Conservation (phyloP, 345 rosid genomes). For the Cardiospermum halicacabum region DNA sequence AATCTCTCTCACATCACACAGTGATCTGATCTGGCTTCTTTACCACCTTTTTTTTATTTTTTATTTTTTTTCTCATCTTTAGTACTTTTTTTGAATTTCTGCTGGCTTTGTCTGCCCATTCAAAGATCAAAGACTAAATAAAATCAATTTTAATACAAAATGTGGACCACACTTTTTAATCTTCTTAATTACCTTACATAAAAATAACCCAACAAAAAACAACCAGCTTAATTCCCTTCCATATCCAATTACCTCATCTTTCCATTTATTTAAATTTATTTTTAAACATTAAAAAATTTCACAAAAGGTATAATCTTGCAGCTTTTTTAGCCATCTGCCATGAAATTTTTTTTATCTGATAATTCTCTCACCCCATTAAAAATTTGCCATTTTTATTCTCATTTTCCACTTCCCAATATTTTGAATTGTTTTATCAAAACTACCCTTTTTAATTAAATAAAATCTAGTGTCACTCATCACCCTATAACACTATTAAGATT, state of each 20-base stretch:
- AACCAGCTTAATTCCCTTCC: not conserved
- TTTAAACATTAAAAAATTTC: not conserved
- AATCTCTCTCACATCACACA: constrained; percentile 28
- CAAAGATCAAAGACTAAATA: constrained; percentile 20
- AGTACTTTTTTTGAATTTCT: constrained; percentile 46
- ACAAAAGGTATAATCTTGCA: constrained; percentile 23
- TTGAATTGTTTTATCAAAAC: constrained; percentile 23
- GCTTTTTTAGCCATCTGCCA: constrained; percentile 44
- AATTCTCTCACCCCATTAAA: constrained; percentile 31
- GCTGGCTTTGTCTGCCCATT: constrained; percentile 45
- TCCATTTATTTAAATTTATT: too few relatives aligned
- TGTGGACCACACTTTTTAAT: constrained; percentile 19
- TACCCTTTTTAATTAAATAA: constrained; percentile 18
- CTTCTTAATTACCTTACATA: constrained; percentile 4
- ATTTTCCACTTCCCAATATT: constrained; percentile 29
- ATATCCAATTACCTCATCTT: too few relatives aligned
- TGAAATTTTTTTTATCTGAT: constrained; percentile 19
- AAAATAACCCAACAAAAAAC: constrained; percentile 10
- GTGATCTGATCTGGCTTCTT: constrained; percentile 16
- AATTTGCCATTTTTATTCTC: constrained; percentile 18
- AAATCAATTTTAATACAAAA: constrained; percentile 31
- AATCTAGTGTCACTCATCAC: constrained; percentile 20
- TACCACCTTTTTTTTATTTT: constrained; percentile 24
- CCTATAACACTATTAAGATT: constrained; percentile 10
- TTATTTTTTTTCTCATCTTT: too few relatives aligned